Evolutionary conservation across 768 basidiomycete species (phyloP), one percentile per base, ranked within the genome.

Genomic region (Pholiota molesta): DNA sequence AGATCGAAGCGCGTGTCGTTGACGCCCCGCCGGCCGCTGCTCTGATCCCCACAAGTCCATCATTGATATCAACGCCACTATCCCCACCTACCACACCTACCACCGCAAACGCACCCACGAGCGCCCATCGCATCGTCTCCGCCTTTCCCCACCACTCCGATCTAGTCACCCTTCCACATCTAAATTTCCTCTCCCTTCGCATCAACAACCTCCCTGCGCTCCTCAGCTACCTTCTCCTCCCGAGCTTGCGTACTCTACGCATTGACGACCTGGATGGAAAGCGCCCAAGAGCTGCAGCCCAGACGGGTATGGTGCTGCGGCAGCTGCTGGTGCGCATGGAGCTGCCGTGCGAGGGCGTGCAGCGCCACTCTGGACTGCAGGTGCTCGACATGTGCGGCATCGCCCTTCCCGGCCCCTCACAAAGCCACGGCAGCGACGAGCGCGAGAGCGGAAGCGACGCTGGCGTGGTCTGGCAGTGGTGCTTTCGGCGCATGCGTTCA

Each of bases 181-280:
- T 78, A 17, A 62, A 62, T 3, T 59, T 66, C 33, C 72, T 78
- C 17, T 66, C 69, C 5, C 69, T 80, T 28, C 71, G 76, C 1
- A 70, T 71, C 13, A 80, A 79, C 64, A 73, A 75, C 64, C 55
- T 78, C 47, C 70, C 74, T 0, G 57, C 68, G 9, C 55, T 78
- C 9, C 73, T 77, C 57, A 66, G 67, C 37, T 66, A 66, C 23
- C 69, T 78, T 49, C 68, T 75, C 54, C 57, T 73, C 13, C 79
- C 77, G 0, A 57, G 69, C 29, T 70, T 78, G 51, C 66, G 62
- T 17, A 58, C 55, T 9, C 68, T 80, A 21, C 68, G 63, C 53
- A 65, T 80, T 37, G 71, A 73, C 49, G 77, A 78, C 57, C 66
- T 79, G 28, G 77, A 79, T 55, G 77, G 76, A 17, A 73, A 68